Conservation (phyloP, 352 stramenopile genomes). For the Halophytophthora polymorphica region DNA sequence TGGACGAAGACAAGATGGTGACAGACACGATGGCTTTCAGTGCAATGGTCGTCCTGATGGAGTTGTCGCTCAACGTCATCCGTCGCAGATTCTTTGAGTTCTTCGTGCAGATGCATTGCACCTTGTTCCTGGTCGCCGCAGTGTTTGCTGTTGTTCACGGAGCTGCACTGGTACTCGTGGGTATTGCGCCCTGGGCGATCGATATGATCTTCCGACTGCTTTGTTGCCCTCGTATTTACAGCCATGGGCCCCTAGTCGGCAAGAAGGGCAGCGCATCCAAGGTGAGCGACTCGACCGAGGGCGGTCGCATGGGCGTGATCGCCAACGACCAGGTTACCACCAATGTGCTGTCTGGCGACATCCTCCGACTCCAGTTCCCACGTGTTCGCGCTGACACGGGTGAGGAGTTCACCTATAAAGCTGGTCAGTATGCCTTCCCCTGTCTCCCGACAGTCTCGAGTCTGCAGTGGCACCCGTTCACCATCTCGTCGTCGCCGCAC, state of each 20-base stretch:
- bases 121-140: conserved; percentile 29
- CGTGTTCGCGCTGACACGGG: conserved; percentile 14
- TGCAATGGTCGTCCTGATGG: conserved; percentile 13
- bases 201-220: conserved; percentile 22
- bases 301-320: conserved; percentile 2
- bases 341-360: background rate
- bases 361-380: conserved; percentile 26
- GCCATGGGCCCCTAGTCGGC: conserved; percentile 2
- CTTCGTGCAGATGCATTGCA: conserved; percentile 31
- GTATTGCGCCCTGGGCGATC: conserved; percentile 11
- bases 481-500: conserved; percentile 53
- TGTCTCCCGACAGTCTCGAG: conserved; percentile 47
- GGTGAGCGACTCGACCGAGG: background rate
- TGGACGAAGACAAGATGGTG: background rate
- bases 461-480: conserved; percentile 79
- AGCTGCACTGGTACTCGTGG: conserved; percentile 14
- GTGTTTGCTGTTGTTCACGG: conserved; percentile 25
- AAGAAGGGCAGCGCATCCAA: background rate
- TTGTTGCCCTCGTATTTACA: conserved; percentile 4
- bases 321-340: background rate
- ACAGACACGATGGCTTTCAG: conserved; percentile 11
- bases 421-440: conserved; percentile 60
- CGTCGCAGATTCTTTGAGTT: conserved; percentile 33
- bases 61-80: conserved; percentile 19
- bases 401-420: conserved; percentile 19